phyloP scores from a whole-genome alignment of 805 yeast genomes.

The Nadsonia fulvescens region DNA sequence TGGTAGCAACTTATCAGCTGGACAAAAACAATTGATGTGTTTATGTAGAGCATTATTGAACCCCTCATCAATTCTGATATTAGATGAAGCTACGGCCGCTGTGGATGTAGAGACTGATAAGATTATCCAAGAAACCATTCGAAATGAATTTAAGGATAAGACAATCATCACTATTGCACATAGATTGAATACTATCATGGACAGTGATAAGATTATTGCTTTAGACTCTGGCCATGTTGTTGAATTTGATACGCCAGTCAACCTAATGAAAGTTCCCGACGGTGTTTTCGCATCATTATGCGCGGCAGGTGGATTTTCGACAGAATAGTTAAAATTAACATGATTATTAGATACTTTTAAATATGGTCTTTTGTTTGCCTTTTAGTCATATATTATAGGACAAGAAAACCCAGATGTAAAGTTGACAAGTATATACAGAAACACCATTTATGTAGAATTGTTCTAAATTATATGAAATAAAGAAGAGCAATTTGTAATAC shows the following conservation, averaged over 20 bases:
- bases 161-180: constrained; percentile 78
- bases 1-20: constrained; percentile 63
- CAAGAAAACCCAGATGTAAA: no score
- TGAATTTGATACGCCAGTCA: constrained; percentile 55
- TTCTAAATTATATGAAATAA: no score
- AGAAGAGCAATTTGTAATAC: no score
- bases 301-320: constrained; percentile 65
- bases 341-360: no score
- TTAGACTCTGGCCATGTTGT: constrained; percentile 49
- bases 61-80: constrained; percentile 45
- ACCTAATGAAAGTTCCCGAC: constrained; percentile 43
- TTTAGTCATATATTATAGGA: no score
- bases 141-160: constrained; percentile 42
- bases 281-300: constrained; percentile 69
- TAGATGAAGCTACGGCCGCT: constrained; percentile 71
- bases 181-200: constrained; percentile 63
- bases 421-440: no score
- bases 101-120: constrained; percentile 68
- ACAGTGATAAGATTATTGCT: constrained; percentile 56
- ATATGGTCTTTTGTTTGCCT: no score
- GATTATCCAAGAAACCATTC: constrained; percentile 57
- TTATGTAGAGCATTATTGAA: constrained; percentile 63
- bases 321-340: no score
- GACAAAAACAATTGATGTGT: constrained; percentile 67
- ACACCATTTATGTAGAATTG: no score